phyloP scores from a whole-genome alignment of 352 stramenopile genomes.

The Peronosclerospora sorghi region DNA sequence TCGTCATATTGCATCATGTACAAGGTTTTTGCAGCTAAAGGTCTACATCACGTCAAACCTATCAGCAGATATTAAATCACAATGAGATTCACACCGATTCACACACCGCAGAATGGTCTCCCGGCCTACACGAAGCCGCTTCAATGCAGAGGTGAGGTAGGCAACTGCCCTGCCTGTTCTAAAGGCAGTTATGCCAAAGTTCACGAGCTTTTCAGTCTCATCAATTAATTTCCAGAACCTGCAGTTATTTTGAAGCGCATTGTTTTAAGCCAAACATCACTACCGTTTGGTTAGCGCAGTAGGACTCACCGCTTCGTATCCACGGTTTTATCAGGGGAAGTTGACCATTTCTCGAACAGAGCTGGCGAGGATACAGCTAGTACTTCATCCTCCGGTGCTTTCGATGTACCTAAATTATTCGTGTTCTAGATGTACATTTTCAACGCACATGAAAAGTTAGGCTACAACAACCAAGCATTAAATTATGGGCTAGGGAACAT shows the following conservation, averaged over 20 bases:
- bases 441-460: not conserved
- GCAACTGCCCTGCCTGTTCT: constrained; percentile 31
- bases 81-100: not conserved
- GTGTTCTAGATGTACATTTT: constrained; percentile 5
- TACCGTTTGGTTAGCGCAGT: too few relatives aligned
- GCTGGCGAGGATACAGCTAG: constrained; percentile 35
- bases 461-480: not conserved
- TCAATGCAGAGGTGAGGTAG: constrained; percentile 32
- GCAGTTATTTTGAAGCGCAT: not conserved
- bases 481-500: too few relatives aligned
- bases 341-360: constrained; percentile 18
- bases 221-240: constrained; percentile 67
- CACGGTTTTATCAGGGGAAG: constrained; percentile 20
- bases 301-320: constrained; percentile 35
- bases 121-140: constrained; percentile 44
- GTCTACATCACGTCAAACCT: constrained; percentile 12
- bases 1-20: constrained; percentile 24
- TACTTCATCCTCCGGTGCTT: constrained; percentile 57
- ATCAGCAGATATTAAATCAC: not conserved
- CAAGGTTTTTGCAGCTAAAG: constrained; percentile 33
- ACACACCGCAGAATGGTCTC: constrained; percentile 50
- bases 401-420: constrained; percentile 26
- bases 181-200: constrained; percentile 49
- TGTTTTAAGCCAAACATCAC: too few relatives aligned
- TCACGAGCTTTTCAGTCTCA: constrained; percentile 47